A percentile compares a stretch with the other conserved stretches of the same genome.
These are phyloP conservation scores for Phascolomyces articulosus DNA, from an alignment of 371 early-diverging fungal genomes.

Conservation along the genomic window DNA sequence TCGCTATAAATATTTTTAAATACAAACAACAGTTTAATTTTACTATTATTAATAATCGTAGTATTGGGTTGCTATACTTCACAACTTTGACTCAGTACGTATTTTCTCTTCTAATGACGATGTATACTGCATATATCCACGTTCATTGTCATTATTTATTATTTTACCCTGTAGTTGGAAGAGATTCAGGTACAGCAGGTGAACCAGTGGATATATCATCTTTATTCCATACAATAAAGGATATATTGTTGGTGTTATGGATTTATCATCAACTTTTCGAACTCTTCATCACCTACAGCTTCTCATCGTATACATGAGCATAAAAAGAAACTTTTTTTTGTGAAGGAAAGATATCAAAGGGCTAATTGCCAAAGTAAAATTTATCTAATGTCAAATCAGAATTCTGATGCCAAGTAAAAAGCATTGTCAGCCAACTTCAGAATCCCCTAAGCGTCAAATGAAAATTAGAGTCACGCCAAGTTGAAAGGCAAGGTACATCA, in stretches of 20 bases:
- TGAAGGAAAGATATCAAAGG: too few species aligned
- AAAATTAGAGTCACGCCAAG: too few species aligned
- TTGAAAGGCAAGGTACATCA: too few species aligned
- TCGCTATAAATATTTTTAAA: neutral
- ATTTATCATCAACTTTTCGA: neutral
- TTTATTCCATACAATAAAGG: constrained; percentile 1
- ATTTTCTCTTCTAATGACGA: neutral
- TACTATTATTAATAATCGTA: neutral
- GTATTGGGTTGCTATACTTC: neutral
- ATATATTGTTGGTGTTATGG: neutral
- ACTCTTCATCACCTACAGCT: neutral
- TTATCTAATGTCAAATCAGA: too few species aligned
- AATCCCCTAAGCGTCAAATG: too few species aligned
- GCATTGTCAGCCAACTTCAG: too few species aligned
- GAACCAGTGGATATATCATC: neutral
- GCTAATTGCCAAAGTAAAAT: too few species aligned
- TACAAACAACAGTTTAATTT: neutral
- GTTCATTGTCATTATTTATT: neutral
- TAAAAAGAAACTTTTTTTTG: neutral
- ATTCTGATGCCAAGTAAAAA: too few species aligned
- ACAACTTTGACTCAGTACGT: neutral
- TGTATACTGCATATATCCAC: neutral
- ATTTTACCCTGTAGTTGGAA: neutral
- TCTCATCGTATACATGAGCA: neutral
- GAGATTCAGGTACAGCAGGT: neutral